Evolutionary conservation across 2,329 filamentous ascomycete genomes (phyloP).

Genomic region (Beauveria pseudobassiana): DNA sequence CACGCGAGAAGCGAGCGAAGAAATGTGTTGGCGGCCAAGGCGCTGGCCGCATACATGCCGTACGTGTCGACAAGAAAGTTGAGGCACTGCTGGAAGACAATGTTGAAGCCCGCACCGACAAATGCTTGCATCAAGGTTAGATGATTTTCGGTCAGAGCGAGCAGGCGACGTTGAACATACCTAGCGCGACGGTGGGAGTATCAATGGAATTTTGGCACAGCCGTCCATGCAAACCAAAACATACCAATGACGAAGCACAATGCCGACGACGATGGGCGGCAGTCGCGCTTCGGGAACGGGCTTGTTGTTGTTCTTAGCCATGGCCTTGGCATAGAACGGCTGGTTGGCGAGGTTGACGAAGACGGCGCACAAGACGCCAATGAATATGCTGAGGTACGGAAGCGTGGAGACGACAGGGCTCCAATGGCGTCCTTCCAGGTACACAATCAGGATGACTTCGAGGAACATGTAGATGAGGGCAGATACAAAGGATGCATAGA

Average conservation of each 20-base stretch:
- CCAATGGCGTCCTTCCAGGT: slow-evolving; percentile 44
- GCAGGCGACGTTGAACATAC: slow-evolving; percentile 6
- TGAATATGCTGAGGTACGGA: slow-evolving; percentile 40
- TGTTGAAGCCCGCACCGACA: slow-evolving; percentile 28
- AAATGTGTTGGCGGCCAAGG: slow-evolving; percentile 58
- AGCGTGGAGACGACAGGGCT: slow-evolving; percentile 45
- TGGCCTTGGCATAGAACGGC: slow-evolving; percentile 29
- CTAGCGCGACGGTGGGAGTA: neutral
- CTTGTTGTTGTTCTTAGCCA: slow-evolving; percentile 27
- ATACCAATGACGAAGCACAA: slow-evolving; percentile 44
- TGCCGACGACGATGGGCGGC: slow-evolving; percentile 49
- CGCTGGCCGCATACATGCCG: slow-evolving; percentile 52
- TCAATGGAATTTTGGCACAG: slow-evolving; percentile 31
- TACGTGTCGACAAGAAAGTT: slow-evolving; percentile 50
- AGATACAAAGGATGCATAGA: slow-evolving; percentile 48
- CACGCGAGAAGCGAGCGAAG: slow-evolving; percentile 40
- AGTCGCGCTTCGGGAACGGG: slow-evolving; percentile 45
- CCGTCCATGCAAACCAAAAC: slow-evolving; percentile 58
- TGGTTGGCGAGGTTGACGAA: slow-evolving; percentile 35
- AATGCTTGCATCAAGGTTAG: slow-evolving; percentile 29
- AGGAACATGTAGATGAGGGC: slow-evolving; percentile 51
- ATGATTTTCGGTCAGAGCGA: slow-evolving; percentile 29
- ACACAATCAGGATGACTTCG: slow-evolving; percentile 49
- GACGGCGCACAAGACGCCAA: slow-evolving; percentile 40
- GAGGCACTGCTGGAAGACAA: slow-evolving; percentile 44